phyloP scores from a whole-genome alignment of 352 stramenopile genomes.

The Phytopythium helicoides region DNA sequence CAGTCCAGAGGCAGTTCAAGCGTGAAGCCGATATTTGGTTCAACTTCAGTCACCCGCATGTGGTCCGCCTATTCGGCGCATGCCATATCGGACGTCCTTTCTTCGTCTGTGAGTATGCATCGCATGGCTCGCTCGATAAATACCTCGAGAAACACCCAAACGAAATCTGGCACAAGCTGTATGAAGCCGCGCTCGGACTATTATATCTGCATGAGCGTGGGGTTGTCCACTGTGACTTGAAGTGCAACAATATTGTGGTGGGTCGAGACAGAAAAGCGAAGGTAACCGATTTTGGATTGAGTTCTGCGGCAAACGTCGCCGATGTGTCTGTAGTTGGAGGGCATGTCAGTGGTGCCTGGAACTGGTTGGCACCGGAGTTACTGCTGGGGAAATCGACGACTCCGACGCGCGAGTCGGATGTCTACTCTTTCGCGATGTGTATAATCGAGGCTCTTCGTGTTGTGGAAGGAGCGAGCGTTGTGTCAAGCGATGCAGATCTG shows the following conservation, averaged over 20 bases:
- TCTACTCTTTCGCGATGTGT: slow-evolving; percentile 16
- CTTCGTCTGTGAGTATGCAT: slow-evolving; percentile 10
- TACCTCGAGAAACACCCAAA: slow-evolving; percentile 6
- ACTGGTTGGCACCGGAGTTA: slow-evolving; percentile 14
- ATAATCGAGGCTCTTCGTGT: slow-evolving; percentile 12
- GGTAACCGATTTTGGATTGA: slow-evolving; percentile 27
- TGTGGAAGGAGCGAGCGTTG: too few relatives aligned
- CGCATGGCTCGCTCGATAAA: not conserved
- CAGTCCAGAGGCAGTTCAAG: too few relatives aligned
- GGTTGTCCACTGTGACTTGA: slow-evolving; percentile 35
- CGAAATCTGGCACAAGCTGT: slow-evolving; percentile 21
- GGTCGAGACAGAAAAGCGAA: slow-evolving; percentile 24
- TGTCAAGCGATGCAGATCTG: too few relatives aligned
- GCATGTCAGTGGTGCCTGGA: slow-evolving; percentile 2
- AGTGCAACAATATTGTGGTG: slow-evolving; percentile 32
- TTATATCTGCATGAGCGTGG: slow-evolving; percentile 23
- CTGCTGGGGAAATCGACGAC: not conserved
- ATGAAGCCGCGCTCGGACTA: slow-evolving; percentile 22
- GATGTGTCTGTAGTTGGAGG: too few relatives aligned
- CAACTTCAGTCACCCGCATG: too few relatives aligned
- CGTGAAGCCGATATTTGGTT: too few relatives aligned
- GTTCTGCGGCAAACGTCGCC: not conserved
- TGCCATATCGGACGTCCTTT: too few relatives aligned
- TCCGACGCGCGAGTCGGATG: slow-evolving; percentile 10
- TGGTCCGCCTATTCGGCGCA: too few relatives aligned